Conservation (phyloP, 2,329 filamentous ascomycete genomes). For the Camptophora hylomeconis region DNA sequence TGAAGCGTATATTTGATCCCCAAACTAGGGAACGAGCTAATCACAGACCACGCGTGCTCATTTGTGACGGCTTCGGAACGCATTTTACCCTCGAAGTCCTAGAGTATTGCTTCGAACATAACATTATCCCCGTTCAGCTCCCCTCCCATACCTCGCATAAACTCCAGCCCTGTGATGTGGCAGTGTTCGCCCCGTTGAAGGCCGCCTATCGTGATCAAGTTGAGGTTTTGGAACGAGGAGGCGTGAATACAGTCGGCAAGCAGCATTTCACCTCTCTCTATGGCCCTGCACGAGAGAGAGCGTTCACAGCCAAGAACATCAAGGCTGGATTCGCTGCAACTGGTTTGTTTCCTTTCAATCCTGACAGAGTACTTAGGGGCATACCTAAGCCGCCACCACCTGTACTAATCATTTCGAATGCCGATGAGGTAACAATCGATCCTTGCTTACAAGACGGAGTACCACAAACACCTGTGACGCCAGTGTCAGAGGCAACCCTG, state of each 20-base stretch:
- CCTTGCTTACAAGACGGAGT: too few species aligned
- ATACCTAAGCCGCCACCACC: conserved; percentile 16
- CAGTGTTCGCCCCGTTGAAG: conserved; percentile 17
- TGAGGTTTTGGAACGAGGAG: conserved; percentile 15
- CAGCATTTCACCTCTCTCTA: conserved; percentile 8
- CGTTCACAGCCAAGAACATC: conserved; percentile 17
- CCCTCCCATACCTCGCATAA: conserved; percentile 17
- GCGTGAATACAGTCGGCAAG: conserved; percentile 16
- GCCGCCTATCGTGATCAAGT: conserved; percentile 17
- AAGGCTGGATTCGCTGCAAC: conserved; percentile 13
- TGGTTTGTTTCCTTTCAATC: conserved; percentile 16
- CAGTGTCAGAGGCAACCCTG: too few species aligned
- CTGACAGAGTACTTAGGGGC: conserved; percentile 18
- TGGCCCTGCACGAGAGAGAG: conserved; percentile 14
- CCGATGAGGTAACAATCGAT: too few species aligned
- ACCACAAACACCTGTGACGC: too few species aligned
- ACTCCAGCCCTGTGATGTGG: conserved; percentile 19
- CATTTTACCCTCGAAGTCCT: conserved; percentile 23
- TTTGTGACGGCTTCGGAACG: conserved; percentile 24
- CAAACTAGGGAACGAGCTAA: conserved; percentile 21
- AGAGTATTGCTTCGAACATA: conserved; percentile 19
- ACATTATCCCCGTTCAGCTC: conserved; percentile 16
- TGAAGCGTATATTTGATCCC: conserved; percentile 24
- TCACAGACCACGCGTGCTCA: conserved; percentile 21
- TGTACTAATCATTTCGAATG: too few species aligned